Conservation (phyloP, 331 rosid species). For the Arachis monticola region DNA sequence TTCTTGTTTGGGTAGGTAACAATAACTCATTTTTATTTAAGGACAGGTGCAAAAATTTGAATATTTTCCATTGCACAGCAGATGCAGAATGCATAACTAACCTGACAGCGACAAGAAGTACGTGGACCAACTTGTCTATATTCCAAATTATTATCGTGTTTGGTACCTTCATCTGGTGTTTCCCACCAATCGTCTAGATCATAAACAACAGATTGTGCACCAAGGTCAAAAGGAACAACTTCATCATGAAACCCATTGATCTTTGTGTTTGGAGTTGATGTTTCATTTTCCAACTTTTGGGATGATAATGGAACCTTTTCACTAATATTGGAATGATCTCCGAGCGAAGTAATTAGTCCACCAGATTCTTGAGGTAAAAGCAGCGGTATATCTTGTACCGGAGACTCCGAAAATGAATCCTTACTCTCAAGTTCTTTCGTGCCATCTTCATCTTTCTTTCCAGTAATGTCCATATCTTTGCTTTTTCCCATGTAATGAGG, state of each 20-base stretch:
- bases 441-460: slow-evolving; percentile 46
- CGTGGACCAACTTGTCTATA: slow-evolving; percentile 91
- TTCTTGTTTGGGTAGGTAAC: not conserved
- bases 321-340: slow-evolving; percentile 43
- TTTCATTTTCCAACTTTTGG: slow-evolving; percentile 46
- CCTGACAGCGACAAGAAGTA: slow-evolving; percentile 86
- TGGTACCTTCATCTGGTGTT: slow-evolving; percentile 65
- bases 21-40: slow-evolving; percentile 29
- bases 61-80: slow-evolving; percentile 12
- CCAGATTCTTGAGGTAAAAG: slow-evolving; percentile 96
- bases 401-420: slow-evolving; percentile 71
- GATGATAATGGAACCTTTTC: slow-evolving; percentile 42
- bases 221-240: slow-evolving; percentile 45
- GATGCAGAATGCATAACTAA: slow-evolving; percentile 45
- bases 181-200: slow-evolving; percentile 84
- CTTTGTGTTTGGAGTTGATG: slow-evolving; percentile 42
- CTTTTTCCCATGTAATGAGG: slow-evolving; percentile 92
- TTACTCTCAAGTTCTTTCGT: slow-evolving; percentile 43
- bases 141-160: slow-evolving; percentile 64
- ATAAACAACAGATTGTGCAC: slow-evolving; percentile 37
- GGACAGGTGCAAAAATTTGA: slow-evolving; percentile 7
- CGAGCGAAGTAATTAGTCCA: slow-evolving; percentile 34
- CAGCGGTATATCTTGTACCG: slow-evolving; percentile 77
- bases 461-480: slow-evolving; percentile 58
- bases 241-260: slow-evolving; percentile 50